Base-by-base conservation (phyloP, 306 rosid genomes). In the Malus asiatica region DNA sequence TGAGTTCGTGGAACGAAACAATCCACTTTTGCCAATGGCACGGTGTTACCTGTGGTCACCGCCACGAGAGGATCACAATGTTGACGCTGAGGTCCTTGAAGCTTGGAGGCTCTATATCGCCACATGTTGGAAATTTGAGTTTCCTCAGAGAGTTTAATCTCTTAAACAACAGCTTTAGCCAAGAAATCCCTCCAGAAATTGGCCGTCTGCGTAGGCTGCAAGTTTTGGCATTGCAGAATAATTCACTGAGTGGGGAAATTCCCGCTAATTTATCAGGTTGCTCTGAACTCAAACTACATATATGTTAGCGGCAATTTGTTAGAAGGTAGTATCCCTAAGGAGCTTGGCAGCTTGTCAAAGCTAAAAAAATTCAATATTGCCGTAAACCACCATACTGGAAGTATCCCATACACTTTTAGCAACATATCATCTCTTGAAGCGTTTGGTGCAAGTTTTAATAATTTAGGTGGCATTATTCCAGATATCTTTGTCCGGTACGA, bases 311-410 rank as follows among this genome's bases (percentile, higher is more conserved):
- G 3, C 29, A 58, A 58, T 58, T 58, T 20, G 5, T 11, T 20
- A 3, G 62, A 2, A 10, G 62, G 14, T 8, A 22, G 14, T 8
- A 58, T 58, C 6, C 14, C 27, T n/a, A 20, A n/a, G 63, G 29
- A 22, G 63, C 29, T 58, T n/a, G 29, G 27, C 29, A 57, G 29
- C 62, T 57, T 57, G 62, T n/a, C 12, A 20, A 57, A n/a, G 62
- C 62, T 57, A 8, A 57, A 0, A 57, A 1, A 0, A 1, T 19
- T 57, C 1, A 1, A 0, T 3, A 22, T 22, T 58, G 5, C 2
- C 2, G 0, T 0, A 1, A 57, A 58, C 62, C 14, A 10, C 63
- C 30, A 10, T 10, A 58, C 11, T 4, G 63, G 63, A 58, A 58
- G 30, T 1, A 10, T 58, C 63, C 63, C 63, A 11, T 22, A 1